These are phyloP conservation scores for Trichomonas vaginalis DNA, from an alignment of 208 protist species.

Conservation along the genomic window DNA sequence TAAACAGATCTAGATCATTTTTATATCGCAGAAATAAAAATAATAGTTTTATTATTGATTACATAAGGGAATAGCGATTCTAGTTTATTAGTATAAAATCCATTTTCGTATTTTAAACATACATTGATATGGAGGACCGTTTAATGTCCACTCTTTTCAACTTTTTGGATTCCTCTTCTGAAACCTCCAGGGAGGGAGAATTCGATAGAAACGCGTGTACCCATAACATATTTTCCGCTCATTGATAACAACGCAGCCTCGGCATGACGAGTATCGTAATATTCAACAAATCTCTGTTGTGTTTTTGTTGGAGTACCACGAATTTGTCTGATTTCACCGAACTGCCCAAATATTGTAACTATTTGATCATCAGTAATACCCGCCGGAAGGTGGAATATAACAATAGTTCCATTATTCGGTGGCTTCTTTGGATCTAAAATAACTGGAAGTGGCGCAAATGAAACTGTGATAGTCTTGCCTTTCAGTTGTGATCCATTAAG, in stretches of 20 bases:
- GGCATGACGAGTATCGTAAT: background rate
- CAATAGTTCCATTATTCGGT: constrained; percentile 15
- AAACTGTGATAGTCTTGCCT: background rate
- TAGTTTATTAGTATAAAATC: too few species aligned
- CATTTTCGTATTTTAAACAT: too few species aligned
- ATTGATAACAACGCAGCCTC: background rate
- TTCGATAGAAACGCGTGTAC: background rate
- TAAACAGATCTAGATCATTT: too few species aligned
- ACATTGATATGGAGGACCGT: too few species aligned
- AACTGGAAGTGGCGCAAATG: background rate
- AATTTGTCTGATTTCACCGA: constrained; percentile 4
- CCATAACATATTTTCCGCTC: constrained; percentile 4
- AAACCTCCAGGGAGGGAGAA: constrained; percentile 5
- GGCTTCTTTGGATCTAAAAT: background rate
- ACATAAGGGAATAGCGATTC: too few species aligned
- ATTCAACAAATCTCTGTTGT: background rate
- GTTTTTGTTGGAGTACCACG: background rate
- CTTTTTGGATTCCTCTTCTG: background rate
- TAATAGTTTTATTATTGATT: too few species aligned
- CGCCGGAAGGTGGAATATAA: background rate
- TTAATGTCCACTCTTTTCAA: background rate
- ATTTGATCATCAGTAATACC: constrained; percentile 8
- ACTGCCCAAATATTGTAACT: background rate
- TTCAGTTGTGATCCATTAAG: background rate
- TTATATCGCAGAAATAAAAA: too few species aligned